Conservation (phyloP, 495 filamentous ascomycete species). For the Evernia prunastri region DNA sequence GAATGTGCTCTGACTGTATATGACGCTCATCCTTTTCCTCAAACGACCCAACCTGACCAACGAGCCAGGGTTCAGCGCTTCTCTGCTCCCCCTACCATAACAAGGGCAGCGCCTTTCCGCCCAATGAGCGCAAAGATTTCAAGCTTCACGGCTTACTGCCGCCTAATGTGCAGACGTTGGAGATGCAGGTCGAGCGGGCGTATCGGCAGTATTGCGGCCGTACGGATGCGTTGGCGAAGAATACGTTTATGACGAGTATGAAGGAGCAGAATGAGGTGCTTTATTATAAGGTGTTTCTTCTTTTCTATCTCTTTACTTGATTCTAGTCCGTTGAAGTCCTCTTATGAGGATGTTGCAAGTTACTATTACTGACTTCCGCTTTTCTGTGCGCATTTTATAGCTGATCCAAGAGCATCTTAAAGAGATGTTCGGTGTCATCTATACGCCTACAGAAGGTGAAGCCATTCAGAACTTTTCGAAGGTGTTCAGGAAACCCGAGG, state of each 20-base stretch:
- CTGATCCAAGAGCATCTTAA: conserved; percentile 61
- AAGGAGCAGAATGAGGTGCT: conserved; percentile 77
- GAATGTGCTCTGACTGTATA: conserved; percentile 34
- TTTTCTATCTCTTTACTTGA: not conserved
- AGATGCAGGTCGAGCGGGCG: conserved; percentile 69
- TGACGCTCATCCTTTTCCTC: not conserved
- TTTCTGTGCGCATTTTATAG: conserved; percentile 28
- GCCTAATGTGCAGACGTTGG: conserved; percentile 65
- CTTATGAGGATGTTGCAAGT: too few species aligned
- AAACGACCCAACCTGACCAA: not conserved
- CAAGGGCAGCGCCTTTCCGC: conserved; percentile 73
- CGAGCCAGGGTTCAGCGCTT: conserved; percentile 50
- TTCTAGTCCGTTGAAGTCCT: conserved; percentile 10
- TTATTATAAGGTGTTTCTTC: conserved; percentile 53
- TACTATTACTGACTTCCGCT: not conserved
- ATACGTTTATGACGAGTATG: conserved; percentile 76
- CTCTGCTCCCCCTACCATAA: conserved; percentile 69
- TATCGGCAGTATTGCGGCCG: conserved; percentile 69
- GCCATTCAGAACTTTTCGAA: conserved; percentile 81
- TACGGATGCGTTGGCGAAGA: conserved; percentile 60
- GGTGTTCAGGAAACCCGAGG: conserved; percentile 70
- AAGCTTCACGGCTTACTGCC: conserved; percentile 67
- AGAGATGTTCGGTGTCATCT: conserved; percentile 85
- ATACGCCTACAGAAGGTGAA: conserved; percentile 89
- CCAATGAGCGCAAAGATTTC: conserved; percentile 62